Base-by-base conservation (phyloP, 225 moss, liverwort and hornwort species). In the Pseudisothecium myosuroides region DNA sequence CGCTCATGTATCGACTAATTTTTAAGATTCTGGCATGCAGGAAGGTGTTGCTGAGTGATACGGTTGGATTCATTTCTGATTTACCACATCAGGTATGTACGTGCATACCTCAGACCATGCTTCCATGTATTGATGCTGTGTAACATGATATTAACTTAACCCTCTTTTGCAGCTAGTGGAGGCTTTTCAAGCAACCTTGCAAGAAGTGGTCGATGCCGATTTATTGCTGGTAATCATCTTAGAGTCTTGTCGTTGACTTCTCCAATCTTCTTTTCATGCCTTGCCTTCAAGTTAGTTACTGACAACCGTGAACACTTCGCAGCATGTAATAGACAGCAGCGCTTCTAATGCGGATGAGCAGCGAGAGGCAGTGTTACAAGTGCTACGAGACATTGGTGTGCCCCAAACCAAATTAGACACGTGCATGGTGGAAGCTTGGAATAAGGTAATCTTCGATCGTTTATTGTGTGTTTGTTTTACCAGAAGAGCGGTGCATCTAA, bases 181-280 rank as follows among this genome's bases (percentile, higher is more conserved):
- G 92, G 96, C 97, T 71, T 98, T 98, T 80, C 94, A 94, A 89
- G 92, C 97, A 83, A 98, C 96, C 41, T 89, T 98, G 87, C 94
- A 98, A 71, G 96, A 96, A 92, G 96, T 96, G 87, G 96, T 96
- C 54, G 96, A 98, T 86, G 96, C 97, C 41, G 94, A 98, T 87
- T 95, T 94, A 90, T 85, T 98, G 60, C 87, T 97, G 95, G 95
- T 96, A 83, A 91, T 73, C 41, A 24, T 84, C 49, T 37, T 63
- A 84, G 67, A 17, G 73, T 39, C 88, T 66, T 52, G 80, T 61
- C 65, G 10, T 86, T 32, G 54, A 80, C 19, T 66, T 72, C 55
- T 63, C 31, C 31, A 49, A 84, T 69, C 11, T 77, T 85, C 60
- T 32, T 91, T 83, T 68, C 12, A 50, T 68, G 31, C 75, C 66